Conservation (phyloP, 768 basidiomycete genomes). For the Macrolepiota fuliginosa region DNA sequence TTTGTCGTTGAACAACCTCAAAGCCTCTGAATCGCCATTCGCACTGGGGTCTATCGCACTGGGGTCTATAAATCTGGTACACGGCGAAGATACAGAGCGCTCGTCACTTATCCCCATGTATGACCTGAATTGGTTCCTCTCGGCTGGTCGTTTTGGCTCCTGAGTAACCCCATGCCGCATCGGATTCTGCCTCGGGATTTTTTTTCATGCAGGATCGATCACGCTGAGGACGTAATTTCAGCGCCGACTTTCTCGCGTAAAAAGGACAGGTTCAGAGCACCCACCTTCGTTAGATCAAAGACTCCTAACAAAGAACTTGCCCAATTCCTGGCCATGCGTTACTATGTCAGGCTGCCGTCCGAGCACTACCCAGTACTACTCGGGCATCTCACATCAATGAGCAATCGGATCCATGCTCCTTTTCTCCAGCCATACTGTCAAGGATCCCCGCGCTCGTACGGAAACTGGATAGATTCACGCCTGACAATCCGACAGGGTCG, state of each 20-base stretch:
- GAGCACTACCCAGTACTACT: neutral
- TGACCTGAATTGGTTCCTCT: neutral
- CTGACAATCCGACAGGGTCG: conserved; percentile 4
- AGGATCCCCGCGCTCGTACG: neutral
- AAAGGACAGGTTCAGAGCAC: neutral
- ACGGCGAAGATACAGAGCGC: neutral
- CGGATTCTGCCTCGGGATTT: neutral
- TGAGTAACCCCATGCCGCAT: neutral
- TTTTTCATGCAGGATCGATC: neutral
- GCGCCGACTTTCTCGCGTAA: neutral
- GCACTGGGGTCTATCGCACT: neutral
- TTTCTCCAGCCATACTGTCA: neutral
- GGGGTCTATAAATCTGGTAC: neutral
- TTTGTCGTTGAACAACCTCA: neutral
- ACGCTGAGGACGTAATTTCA: neutral
- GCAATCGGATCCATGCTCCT: neutral
- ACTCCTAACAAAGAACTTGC: neutral
- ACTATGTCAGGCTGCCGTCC: neutral
- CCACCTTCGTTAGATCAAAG: neutral
- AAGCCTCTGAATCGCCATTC: neutral
- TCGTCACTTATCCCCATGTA: neutral
- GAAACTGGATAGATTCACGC: conserved; percentile 1
- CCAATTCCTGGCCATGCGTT: too few relatives aligned
- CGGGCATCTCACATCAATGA: conserved; percentile 3
- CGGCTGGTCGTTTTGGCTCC: neutral